Evolutionary conservation across 331 rosid genomes (phyloP).

Genomic region (Saraca asoca): DNA sequence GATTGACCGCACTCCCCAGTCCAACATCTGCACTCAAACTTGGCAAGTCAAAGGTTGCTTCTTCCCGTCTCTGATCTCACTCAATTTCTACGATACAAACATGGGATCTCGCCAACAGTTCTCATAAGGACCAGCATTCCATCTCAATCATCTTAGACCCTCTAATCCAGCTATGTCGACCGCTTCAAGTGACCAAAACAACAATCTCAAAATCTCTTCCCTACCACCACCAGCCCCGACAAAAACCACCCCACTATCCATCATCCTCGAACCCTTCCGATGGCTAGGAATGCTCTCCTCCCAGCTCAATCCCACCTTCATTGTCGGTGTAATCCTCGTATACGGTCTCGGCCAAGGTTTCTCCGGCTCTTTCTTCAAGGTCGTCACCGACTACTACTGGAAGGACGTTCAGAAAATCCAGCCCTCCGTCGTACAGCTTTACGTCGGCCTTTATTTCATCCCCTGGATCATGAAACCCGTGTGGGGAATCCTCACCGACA

Average conservation of each 20-base stretch:
- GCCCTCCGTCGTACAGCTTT: constrained; percentile 65
- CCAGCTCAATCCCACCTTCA: constrained; percentile 46
- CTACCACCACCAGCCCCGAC: neutral
- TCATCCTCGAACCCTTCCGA: constrained; percentile 42
- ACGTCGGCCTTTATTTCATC: constrained; percentile 54
- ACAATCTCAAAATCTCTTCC: neutral
- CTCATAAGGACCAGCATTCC: neutral
- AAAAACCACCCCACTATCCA: neutral
- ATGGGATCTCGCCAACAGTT: too few species aligned
- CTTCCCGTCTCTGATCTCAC: too few species aligned
- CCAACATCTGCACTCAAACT: too few species aligned
- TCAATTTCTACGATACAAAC: too few species aligned
- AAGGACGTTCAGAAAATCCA: constrained; percentile 68
- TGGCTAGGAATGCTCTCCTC: constrained; percentile 57
- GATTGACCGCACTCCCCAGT: too few species aligned
- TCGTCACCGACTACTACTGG: constrained; percentile 73
- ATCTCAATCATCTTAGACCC: too few species aligned
- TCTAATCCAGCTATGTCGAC: neutral
- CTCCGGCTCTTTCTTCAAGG: constrained; percentile 57
- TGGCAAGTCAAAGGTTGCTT: too few species aligned
- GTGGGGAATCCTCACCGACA: constrained; percentile 74
- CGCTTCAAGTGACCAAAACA: neutral
- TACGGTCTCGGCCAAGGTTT: constrained; percentile 76
- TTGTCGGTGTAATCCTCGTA: constrained; percentile 51
- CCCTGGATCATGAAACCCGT: constrained; percentile 77